Base-by-base conservation (phyloP, 345 rosid species). In the Arabidopsis suecica region DNA sequence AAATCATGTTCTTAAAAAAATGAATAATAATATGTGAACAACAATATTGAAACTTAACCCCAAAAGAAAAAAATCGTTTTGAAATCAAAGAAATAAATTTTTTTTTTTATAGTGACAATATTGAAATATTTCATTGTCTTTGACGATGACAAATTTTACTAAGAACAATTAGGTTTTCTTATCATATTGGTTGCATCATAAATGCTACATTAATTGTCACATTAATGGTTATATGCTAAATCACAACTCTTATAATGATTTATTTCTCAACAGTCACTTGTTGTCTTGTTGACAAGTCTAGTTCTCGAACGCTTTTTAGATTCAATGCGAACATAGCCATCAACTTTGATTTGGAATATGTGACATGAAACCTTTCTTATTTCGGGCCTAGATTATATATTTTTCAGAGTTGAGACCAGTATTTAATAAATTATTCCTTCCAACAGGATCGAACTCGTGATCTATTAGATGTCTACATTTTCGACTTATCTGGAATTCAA, bases 141-240 rank as follows among this genome's bases (percentile, higher is more conserved):
- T 57, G 6, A 3, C 13, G 10, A 8, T 12, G 20, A 58, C 9
- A 36, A 2, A 9, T 0, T 34, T 9, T 41, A 45, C 0, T 14
- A 33, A 34, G 13, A 49, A 11, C 10, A 12, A n/a, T n/a, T n/a
- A n/a, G n/a, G n/a, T n/a, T n/a, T n/a, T n/a, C n/a, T n/a, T n/a
- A n/a, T n/a, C 34, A 57, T 54, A 11, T 18, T 42, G 12, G 53
- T 12, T 69, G 54, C 63, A 56, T 7, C 42, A 56, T 16, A 69
- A 69, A 14, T 51, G 61, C 60, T 23, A 36, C 23, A 51, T 53
- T 25, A n/a, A 38, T 30, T 56, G 48, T 11, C 30, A 36, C 14
- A 49, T 9, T 41, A 57, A 8, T 5, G 10, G 6, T 51, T 28
- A 44, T 20, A 20, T 20, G 22, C 22, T 20, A 20, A 20, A 20